Base-by-base conservation (phyloP, 2,329 filamentous ascomycete species). In the Cercospora brassicicola region DNA sequence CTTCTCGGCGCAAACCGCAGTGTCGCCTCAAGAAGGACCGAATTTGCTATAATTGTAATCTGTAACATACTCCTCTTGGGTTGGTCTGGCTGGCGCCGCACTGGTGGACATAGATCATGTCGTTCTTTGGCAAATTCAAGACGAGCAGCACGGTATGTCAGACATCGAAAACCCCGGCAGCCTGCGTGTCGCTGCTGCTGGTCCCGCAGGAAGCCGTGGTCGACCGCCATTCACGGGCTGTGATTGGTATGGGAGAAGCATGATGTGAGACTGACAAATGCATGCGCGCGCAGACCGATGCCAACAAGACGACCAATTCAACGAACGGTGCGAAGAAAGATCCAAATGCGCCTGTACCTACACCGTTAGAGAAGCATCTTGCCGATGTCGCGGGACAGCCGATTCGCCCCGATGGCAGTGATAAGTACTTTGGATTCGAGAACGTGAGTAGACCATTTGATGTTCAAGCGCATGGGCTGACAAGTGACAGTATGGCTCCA, bases 361-460 rank as follows among this genome's bases (percentile, higher is more conserved):
- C 87, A 56, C 85, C 87, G 51, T 79, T 90, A 36, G 87, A 90
- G 80, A 89, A 93, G 84, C 91, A 96, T 85, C 85, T 99, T 33
- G 87, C 89, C 74, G 90, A 92, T 80, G 91, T 93, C 79, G 89
- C 92, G 67, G 94, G 93, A 3, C 51, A 42, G 20, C 89, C 94
- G 2, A 82, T 96, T 73, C 89, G 93, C 76, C 84, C 87, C 73
- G 94, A 98, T 81, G 95, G 95, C 64, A 97, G 92, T 78, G 95
- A 98, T 83, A 96, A 97, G 83, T 99, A 97, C 83, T 98, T 96
- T 82, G 95, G 95, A 15, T 90, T 98, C 79, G 95, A 99, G 82
- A 99, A 99, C 82, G 94, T 98, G 85, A 82, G 92, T 84, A 51
- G 11, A 15, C 51, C n/a, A 30, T 45, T n/a, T 53, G 57, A 8